These are phyloP conservation scores for Colletotrichum incanum DNA, from an alignment of 2,329 filamentous ascomycete genomes.

Conservation along the genomic window DNA sequence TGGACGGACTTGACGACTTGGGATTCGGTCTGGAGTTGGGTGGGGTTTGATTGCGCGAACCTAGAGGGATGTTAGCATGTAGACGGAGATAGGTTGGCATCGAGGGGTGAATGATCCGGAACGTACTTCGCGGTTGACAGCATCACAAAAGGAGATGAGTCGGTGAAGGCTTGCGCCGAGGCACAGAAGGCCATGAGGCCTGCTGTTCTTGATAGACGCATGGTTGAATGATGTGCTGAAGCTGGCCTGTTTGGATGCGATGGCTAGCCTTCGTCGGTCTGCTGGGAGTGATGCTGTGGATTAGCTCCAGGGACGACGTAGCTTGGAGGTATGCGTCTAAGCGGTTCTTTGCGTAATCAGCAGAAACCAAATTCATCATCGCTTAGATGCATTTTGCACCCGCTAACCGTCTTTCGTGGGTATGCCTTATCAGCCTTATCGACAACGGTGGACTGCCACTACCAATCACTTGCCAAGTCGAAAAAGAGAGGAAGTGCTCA, in stretches of 20 bases:
- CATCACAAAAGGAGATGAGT: conserved; percentile 91
- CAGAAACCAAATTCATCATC: not conserved
- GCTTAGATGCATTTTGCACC: not conserved
- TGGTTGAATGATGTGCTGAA: conserved; percentile 50
- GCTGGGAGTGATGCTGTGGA: conserved; percentile 13
- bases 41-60: conserved; percentile 53
- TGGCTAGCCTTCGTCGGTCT: conserved; percentile 32
- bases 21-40: conserved; percentile 66
- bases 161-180: conserved; percentile 80
- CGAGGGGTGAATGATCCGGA: not conserved
- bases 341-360: conserved; percentile 13
- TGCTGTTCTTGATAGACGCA: conserved; percentile 70
- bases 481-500: not conserved
- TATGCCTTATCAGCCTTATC: not conserved
- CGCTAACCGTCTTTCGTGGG: not conserved
- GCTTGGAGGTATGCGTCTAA: conserved; percentile 22
- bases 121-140: conserved; percentile 88
- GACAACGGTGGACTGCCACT: not conserved
- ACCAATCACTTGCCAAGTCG: no score
- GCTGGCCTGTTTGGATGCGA: conserved; percentile 36
- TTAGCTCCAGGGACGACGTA: conserved; percentile 28
- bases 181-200: conserved; percentile 70
- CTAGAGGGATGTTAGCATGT: conserved; percentile 44
- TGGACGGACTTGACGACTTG: conserved; percentile 61
- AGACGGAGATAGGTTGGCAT: conserved; percentile 16